A percentile compares a stretch with the other conserved stretches of the same genome.
Evolutionary conservation across 139 green algal genomes (phyloP).

Genomic region (Asterochloris erici): DNA sequence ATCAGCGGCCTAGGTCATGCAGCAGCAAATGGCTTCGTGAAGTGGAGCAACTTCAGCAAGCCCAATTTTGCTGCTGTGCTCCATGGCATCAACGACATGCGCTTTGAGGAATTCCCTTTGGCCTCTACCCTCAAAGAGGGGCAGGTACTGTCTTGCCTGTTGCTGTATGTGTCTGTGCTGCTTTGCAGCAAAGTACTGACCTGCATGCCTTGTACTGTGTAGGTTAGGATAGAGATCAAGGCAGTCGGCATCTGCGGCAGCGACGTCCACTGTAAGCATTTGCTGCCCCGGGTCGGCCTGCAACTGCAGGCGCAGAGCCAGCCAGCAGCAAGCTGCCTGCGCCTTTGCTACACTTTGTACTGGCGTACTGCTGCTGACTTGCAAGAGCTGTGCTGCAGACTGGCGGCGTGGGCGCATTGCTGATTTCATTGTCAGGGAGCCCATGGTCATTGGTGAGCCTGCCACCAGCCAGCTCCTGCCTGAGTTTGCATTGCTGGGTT

Average conservation of each 20-base stretch:
- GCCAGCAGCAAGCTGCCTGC: too few relatives aligned
- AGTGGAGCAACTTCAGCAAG: slow-evolving; percentile 8
- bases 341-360: neutral
- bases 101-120: slow-evolving; percentile 29
- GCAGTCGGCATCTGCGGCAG: slow-evolving; percentile 46
- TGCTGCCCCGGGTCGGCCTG: neutral
- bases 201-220: neutral
- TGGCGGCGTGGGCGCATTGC: slow-evolving; percentile 28
- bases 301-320: neutral
- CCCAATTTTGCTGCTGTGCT: slow-evolving; percentile 29
- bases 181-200: too few relatives aligned
- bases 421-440: slow-evolving; percentile 32
- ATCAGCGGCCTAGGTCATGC: slow-evolving; percentile 8
- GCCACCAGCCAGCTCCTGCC: neutral
- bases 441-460: slow-evolving; percentile 40
- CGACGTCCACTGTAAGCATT: slow-evolving; percentile 38
- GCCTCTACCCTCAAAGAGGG: slow-evolving; percentile 10
- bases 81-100: slow-evolving; percentile 39
- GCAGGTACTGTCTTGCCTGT: too few relatives aligned
- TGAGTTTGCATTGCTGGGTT: neutral
- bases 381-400: too few relatives aligned
- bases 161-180: too few relatives aligned
- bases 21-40: slow-evolving; percentile 16
- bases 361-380: neutral
- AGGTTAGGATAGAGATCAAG: slow-evolving; percentile 26